These are phyloP conservation scores for Pichia sp. DNA, from an alignment of 1,139 yeast genomes.

Conservation along the genomic window DNA sequence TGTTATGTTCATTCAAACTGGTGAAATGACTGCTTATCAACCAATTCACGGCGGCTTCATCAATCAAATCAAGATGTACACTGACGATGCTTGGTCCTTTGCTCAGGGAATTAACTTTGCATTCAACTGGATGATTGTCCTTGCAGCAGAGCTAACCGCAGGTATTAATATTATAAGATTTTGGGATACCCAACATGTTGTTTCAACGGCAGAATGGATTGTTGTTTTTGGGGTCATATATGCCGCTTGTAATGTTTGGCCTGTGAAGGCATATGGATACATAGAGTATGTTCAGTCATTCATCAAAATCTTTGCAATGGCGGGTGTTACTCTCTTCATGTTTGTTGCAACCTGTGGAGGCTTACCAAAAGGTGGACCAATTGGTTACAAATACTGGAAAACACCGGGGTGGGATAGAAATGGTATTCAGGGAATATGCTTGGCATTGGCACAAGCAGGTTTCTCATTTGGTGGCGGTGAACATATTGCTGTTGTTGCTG, in stretches of 20 bases:
- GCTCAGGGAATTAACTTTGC: conserved; percentile 76
- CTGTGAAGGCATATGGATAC: conserved; percentile 56
- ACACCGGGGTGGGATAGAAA: conserved; percentile 40
- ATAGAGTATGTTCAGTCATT: conserved; percentile 59
- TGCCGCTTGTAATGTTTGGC: conserved; percentile 43
- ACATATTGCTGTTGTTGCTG: conserved; percentile 48
- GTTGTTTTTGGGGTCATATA: conserved; percentile 53
- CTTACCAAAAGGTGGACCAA: conserved; percentile 43
- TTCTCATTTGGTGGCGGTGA: conserved; percentile 50
- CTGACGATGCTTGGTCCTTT: conserved; percentile 63
- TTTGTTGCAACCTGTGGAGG: conserved; percentile 67
- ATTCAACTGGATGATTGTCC: conserved; percentile 77
- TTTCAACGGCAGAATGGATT: conserved; percentile 67
- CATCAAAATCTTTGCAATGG: conserved; percentile 60
- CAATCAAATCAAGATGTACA: conserved; percentile 48
- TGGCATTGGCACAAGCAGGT: conserved; percentile 22
- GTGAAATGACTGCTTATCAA: conserved; percentile 68
- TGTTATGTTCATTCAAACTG: conserved; percentile 56
- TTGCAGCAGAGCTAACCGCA: conserved; percentile 72
- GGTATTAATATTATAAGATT: conserved; percentile 64
- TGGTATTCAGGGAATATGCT: conserved; percentile 18
- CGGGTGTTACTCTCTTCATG: conserved; percentile 65
- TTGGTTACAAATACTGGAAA: conserved; percentile 72
- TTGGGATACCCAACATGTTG: conserved; percentile 55
- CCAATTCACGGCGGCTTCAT: conserved; percentile 62